These are phyloP conservation scores for Phytophthora melonis DNA, from an alignment of 352 stramenopile species.

Conservation along the genomic window DNA sequence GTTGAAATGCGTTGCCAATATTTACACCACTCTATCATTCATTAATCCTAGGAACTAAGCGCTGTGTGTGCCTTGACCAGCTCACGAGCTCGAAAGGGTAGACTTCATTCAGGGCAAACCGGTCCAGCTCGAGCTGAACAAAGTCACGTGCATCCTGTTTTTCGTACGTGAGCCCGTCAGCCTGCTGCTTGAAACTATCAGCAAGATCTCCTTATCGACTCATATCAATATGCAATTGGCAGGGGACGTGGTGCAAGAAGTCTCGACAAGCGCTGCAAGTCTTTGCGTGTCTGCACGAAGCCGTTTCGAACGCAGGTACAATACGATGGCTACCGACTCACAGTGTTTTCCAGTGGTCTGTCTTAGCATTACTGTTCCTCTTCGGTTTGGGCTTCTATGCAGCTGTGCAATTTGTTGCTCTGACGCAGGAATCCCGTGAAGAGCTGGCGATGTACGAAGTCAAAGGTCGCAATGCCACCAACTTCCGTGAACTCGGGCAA, in stretches of 20 bases:
- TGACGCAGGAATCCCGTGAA: conserved; percentile 77
- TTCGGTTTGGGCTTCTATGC: conserved; percentile 11
- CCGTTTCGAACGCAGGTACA: conserved; percentile 46
- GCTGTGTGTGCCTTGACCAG: conserved; percentile 16
- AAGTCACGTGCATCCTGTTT: conserved; percentile 80
- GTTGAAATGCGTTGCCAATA: conserved; percentile 1
- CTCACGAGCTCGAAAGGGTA: conserved; percentile 51
- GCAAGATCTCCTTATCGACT: background rate
- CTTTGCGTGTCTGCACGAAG: conserved; percentile 53
- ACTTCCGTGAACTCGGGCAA: conserved; percentile 60
- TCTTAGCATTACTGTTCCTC: conserved; percentile 10
- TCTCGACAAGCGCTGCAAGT: conserved; percentile 62
- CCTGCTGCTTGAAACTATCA: background rate
- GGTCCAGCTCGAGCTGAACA: conserved; percentile 61
- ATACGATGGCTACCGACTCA: background rate
- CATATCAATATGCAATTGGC: background rate
- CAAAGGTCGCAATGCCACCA: conserved; percentile 61
- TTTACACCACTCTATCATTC: background rate
- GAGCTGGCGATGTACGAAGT: conserved; percentile 70
- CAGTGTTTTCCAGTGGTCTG: conserved; percentile 11
- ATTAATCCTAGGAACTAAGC: background rate
- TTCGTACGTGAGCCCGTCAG: conserved; percentile 52
- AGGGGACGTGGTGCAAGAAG: conserved; percentile 73
- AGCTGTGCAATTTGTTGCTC: conserved; percentile 67
- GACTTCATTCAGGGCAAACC: conserved; percentile 68